Conservation (phyloP, 148 eudicot species). For the Chenopodium formosanum region DNA sequence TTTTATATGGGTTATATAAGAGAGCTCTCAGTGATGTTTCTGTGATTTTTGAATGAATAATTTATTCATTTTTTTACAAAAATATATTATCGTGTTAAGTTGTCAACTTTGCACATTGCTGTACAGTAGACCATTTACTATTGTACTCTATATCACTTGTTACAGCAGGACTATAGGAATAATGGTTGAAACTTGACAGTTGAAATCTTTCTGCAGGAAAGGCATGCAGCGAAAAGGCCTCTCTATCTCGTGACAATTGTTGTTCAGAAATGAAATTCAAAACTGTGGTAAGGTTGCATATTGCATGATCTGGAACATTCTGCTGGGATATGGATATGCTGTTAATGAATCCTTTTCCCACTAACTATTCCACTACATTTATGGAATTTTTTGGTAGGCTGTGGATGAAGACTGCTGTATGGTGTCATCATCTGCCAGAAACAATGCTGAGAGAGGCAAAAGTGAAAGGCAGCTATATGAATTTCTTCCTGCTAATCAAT, state of each 20-base stretch:
- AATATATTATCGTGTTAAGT: too few species aligned
- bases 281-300: conserved; percentile 36
- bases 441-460: conserved; percentile 34
- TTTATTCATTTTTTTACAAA: too few species aligned
- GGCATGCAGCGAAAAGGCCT: conserved; percentile 20
- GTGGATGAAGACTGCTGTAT: conserved; percentile 31
- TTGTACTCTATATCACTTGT: not conserved
- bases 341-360: not conserved
- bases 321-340: not conserved
- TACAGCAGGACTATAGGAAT: conserved; percentile 8
- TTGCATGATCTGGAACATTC: conserved; percentile 1
- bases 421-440: conserved; percentile 34
- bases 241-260: conserved; percentile 36
- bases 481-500: conserved; percentile 82
- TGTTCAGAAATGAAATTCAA: conserved; percentile 36
- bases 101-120: too few species aligned
- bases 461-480: conserved; percentile 32
- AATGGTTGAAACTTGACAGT: conserved; percentile 16
- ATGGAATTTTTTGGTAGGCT: conserved; percentile 37
- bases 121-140: not conserved
- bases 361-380: conserved; percentile 12
- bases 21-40: not conserved
- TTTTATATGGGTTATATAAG: too few species aligned
- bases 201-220: conserved; percentile 45
- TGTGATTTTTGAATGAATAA: not conserved